These are phyloP conservation scores for Sphaerostilbella broomeana DNA, from an alignment of 2,329 filamentous ascomycete species.

Conservation along the genomic window DNA sequence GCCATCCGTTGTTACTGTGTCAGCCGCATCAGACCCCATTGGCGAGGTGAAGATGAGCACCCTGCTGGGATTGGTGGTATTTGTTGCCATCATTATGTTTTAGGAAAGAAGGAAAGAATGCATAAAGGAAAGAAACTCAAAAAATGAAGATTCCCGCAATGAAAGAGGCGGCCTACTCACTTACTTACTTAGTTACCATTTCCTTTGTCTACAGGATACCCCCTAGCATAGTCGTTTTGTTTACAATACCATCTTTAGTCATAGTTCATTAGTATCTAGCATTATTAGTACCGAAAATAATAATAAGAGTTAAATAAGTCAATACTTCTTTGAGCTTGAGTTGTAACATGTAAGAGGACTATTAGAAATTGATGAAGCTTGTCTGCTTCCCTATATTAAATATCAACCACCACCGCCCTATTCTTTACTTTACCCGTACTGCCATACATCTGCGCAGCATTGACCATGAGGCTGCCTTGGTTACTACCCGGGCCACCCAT, in stretches of 20 bases:
- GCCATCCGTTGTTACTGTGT: neutral
- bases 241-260: neutral
- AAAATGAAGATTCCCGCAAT: neutral
- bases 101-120: neutral
- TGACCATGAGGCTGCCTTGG: constrained; percentile 47
- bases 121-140: neutral
- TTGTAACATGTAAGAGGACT: no score
- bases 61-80: neutral
- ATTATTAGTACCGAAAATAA: neutral
- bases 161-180: no score
- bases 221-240: neutral
- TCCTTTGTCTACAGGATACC: constrained; percentile 7
- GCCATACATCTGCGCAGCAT: constrained; percentile 50
- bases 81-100: neutral
- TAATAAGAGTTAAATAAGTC: neutral
- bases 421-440: constrained; percentile 44
- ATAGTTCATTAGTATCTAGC: neutral
- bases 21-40: neutral
- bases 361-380: no score
- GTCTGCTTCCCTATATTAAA: no score
- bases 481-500: constrained; percentile 48
- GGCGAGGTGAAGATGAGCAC: neutral
- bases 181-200: neutral
- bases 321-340: no score
- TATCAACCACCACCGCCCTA: constrained; percentile 31